Evolutionary conservation across 2,329 filamentous ascomycete genomes (phyloP), one percentile per base, ranked within the genome.

Genomic region (Apiospora koreana): DNA sequence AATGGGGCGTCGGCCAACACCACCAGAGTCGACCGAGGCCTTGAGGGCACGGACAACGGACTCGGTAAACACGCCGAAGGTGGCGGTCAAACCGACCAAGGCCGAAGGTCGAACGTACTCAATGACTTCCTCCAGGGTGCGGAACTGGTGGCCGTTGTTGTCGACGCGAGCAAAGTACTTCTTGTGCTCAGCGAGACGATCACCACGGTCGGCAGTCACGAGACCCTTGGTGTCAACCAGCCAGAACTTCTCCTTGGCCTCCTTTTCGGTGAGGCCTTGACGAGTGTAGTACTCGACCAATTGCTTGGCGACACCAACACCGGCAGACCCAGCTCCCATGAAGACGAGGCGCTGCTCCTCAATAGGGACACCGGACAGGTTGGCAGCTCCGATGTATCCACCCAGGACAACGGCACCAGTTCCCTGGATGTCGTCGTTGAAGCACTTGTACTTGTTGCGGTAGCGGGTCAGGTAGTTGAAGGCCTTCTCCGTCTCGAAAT

Each of bases 341-440:
- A 99, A 99, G 75, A 98, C 94, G 46, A 97, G 93, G 69, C 93
- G 93, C 83, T 99, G 96, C 78, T 98, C 94, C 82, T 94, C 93
- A 67, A 95, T 84, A 38, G 94, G 93, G 21, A 97, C 90, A 68
- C 92, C 93, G 18, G 94, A 97, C 72, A 94, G 89, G 83, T 95
- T 95, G 71, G 97, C 94, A 50, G 89, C 89, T 70, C 88, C 88
- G 72, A 91, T 91, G 76, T 91, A 91, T 46, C 85, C 95, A 38
- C 89, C 95, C 69, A 98, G 88, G 72, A 98, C 94, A 78, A 99
- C 96, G 73, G 95, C 94, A 76, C 96, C 96, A 76, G 96, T 98
- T 75, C 95, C 95, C 86, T 98, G 95, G 79, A 99, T 96, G 80
- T 99, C 95, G 79, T 98, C 96, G 82, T 98, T 98, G 89, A 99